These are phyloP conservation scores for Botryococcus braunii DNA, from an alignment of 163 green algal species.

Conservation along the genomic window DNA sequence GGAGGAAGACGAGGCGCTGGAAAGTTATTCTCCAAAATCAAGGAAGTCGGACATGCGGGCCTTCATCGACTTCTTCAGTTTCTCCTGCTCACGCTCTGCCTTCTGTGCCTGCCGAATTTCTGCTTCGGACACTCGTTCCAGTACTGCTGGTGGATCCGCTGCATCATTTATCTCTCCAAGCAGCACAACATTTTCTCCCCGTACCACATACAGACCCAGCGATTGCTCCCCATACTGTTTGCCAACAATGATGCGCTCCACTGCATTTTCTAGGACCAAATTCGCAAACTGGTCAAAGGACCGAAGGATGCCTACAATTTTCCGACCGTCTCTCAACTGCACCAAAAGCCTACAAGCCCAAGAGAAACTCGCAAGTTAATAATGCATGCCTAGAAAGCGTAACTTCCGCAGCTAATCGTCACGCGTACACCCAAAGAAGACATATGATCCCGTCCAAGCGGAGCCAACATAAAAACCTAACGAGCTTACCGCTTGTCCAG, in stretches of 20 bases:
- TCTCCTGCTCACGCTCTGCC: constrained; percentile 79
- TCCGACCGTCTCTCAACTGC: constrained; percentile 83
- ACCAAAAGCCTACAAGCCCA: constrained; percentile 81
- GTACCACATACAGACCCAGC: constrained; percentile 83
- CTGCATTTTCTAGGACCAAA: constrained; percentile 79
- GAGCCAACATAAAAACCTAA: too few relatives aligned
- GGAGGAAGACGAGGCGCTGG: too few relatives aligned
- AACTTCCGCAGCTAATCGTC: too few relatives aligned
- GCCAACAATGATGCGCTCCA: constrained; percentile 88
- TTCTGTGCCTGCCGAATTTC: constrained; percentile 67
- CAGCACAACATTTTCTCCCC: constrained; percentile 95
- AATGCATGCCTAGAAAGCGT: too few relatives aligned
- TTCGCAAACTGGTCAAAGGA: constrained; percentile 97
- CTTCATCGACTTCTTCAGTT: constrained; percentile 74
- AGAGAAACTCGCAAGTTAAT: too few relatives aligned
- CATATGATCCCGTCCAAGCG: too few relatives aligned
- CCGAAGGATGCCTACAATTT: constrained; percentile 78
- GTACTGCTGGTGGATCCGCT: constrained; percentile 27
- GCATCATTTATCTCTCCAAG: constrained; percentile 66
- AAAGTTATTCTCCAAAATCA: too few relatives aligned
- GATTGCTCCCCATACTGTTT: constrained; percentile 76
- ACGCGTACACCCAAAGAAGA: too few relatives aligned
- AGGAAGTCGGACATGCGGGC: constrained; percentile 76
- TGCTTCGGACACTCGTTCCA: constrained; percentile 11
- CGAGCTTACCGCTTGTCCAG: constrained; percentile 75